These are phyloP conservation scores for Aspergillus sp. DNA, from an alignment of 2,329 filamentous ascomycete species.

Conservation along the genomic window DNA sequence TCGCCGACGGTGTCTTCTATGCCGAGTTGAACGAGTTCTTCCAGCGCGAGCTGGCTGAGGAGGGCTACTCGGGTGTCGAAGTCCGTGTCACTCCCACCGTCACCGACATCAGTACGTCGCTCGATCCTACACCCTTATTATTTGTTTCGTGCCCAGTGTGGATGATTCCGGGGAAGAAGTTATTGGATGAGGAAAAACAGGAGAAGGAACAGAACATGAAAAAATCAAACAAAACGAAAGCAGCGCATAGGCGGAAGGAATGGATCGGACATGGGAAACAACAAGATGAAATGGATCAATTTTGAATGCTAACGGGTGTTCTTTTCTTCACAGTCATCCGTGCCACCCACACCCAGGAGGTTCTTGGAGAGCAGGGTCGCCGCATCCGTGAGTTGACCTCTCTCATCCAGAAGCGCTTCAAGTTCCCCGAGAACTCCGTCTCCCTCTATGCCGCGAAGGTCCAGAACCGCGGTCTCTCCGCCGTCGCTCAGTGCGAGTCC, in stretches of 20 bases:
- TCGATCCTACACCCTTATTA: slow-evolving; percentile 20
- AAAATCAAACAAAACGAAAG: background rate
- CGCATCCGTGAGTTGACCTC: slow-evolving; percentile 99
- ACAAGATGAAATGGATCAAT: slow-evolving; percentile 11
- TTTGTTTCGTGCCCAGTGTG: slow-evolving; percentile 9
- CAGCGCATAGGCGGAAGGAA: background rate
- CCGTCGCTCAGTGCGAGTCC: slow-evolving; percentile 99
- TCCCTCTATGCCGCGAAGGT: slow-evolving; percentile 99
- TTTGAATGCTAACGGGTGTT: slow-evolving; percentile 34
- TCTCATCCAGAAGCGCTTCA: slow-evolving; percentile 99
- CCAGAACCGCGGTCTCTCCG: slow-evolving; percentile 99
- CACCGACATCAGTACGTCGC: slow-evolving; percentile 83
- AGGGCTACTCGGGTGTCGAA: slow-evolving; percentile 99
- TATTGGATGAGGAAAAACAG: background rate
- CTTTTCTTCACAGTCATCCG: slow-evolving; percentile 69
- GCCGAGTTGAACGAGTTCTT: slow-evolving; percentile 99
- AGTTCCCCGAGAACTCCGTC: slow-evolving; percentile 99
- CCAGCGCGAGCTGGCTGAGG: slow-evolving; percentile 99
- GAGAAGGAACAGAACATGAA: slow-evolving; percentile 1
- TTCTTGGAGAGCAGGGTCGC: slow-evolving; percentile 99
- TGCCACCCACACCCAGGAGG: slow-evolving; percentile 99
- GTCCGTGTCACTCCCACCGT: slow-evolving; percentile 99
- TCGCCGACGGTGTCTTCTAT: slow-evolving; percentile 99
- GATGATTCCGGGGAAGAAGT: background rate
- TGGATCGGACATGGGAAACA: slow-evolving; percentile 3